phyloP scores from a whole-genome alignment of 768 basidiomycete species.

The Lyophyllum decastes region DNA sequence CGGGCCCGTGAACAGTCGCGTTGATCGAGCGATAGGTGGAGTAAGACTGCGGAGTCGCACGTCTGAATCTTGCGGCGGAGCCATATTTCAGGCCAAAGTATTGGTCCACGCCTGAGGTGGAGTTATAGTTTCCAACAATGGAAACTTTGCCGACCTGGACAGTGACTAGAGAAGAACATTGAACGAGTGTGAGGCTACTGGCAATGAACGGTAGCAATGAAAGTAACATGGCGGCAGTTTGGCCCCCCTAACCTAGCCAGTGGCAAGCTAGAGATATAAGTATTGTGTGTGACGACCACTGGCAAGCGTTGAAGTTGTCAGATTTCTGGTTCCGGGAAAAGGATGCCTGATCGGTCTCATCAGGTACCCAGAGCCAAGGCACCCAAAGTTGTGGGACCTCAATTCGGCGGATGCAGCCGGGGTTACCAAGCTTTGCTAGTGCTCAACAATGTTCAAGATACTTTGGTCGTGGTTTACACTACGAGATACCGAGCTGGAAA shows the following conservation, averaged over 20 bases:
- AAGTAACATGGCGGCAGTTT: constrained; percentile 9
- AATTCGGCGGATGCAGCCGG: background rate
- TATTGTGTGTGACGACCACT: background rate
- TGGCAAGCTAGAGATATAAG: background rate
- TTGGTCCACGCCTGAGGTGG: constrained; percentile 18
- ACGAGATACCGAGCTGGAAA: background rate
- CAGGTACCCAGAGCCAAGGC: background rate
- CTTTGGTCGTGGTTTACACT: too few relatives aligned
- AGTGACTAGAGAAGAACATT: constrained; percentile 12
- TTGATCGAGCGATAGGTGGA: background rate
- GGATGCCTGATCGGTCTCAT: background rate
- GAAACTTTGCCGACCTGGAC: constrained; percentile 10
- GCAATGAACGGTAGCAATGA: background rate
- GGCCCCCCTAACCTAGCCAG: background rate
- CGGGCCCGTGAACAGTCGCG: constrained; percentile 12
- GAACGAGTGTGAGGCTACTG: constrained; percentile 7
- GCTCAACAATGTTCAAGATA: background rate
- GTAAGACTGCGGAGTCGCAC: constrained; percentile 16
- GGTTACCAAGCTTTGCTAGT: background rate
- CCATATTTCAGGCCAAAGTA: constrained; percentile 21
- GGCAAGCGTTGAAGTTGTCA: background rate
- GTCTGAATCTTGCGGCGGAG: constrained; percentile 15
- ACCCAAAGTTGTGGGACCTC: background rate
- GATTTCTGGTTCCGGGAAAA: background rate
- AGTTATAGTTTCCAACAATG: constrained; percentile 17